Conservation (phyloP, 441 rosid genomes). For the Euphorbia corollata region DNA sequence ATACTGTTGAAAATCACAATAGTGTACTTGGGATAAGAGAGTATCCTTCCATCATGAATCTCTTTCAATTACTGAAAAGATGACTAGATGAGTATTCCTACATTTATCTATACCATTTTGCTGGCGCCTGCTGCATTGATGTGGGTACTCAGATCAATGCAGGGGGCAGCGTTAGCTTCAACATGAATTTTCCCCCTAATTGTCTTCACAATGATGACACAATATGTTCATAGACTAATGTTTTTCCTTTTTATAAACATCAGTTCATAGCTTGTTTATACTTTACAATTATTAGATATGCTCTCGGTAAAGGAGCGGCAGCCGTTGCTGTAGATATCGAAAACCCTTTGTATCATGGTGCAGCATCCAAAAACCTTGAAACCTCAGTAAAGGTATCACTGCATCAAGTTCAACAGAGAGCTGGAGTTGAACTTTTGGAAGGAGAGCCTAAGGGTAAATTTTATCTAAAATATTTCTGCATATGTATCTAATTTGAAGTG, state of each 20-base stretch:
- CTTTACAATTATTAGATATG: constrained; percentile 48
- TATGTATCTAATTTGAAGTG: neutral
- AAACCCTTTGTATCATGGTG: constrained; percentile 28
- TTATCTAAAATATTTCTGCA: neutral
- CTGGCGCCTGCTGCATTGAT: constrained; percentile 3
- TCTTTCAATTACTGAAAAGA: neutral
- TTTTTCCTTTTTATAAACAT: neutral
- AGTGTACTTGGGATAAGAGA: constrained; percentile 97
- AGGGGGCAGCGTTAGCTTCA: neutral
- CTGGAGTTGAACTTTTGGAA: constrained; percentile 26
- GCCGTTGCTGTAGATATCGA: constrained; percentile 73
- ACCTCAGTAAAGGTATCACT: constrained; percentile 37
- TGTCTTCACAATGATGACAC: neutral
- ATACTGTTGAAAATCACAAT: constrained; percentile 89
- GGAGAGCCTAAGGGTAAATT: constrained; percentile 43
- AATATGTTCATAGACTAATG: neutral
- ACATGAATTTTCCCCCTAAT: neutral
- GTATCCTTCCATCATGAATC: constrained; percentile 44
- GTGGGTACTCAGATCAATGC: constrained; percentile 1
- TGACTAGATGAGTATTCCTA: too few species aligned
- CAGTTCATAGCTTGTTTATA: constrained; percentile 12
- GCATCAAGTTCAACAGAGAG: constrained; percentile 56
- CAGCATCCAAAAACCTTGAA: constrained; percentile 22
- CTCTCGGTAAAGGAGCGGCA: constrained; percentile 72
- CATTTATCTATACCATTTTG: neutral